Conservation (phyloP, 176 grass and related monocot genomes). For the Raddia guianensis region DNA sequence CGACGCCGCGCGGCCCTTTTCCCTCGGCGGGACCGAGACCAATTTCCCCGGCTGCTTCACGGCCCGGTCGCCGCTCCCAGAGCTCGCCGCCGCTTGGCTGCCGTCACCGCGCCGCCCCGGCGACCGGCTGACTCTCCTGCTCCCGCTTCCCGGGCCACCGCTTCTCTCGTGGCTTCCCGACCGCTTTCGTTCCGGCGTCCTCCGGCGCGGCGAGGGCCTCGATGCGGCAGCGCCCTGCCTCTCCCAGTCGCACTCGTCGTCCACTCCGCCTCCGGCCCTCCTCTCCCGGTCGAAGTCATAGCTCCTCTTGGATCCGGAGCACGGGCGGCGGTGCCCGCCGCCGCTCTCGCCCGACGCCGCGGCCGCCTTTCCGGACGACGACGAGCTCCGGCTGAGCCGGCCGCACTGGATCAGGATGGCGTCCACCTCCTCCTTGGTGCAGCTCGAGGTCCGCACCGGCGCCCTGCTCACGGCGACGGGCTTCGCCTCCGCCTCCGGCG, state of each 20-base stretch:
- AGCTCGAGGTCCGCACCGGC: conserved; percentile 72
- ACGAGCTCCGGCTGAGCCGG: conserved; percentile 91
- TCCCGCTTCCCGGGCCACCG: conserved; percentile 35
- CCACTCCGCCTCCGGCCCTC: conserved; percentile 48
- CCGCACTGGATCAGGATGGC: conserved; percentile 96
- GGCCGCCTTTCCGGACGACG: conserved; percentile 61
- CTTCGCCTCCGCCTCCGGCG: conserved; percentile 39
- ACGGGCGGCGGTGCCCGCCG: conserved; percentile 47
- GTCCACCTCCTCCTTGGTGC: conserved; percentile 87
- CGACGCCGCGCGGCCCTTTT: conserved; percentile 54
- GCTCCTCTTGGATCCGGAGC: conserved; percentile 84
- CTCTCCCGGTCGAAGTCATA: conserved; percentile 84
- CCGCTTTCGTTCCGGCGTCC: conserved; percentile 74
- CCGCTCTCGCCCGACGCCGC: conserved; percentile 41
- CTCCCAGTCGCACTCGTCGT: conserved; percentile 52
- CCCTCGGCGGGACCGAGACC: conserved; percentile 74
- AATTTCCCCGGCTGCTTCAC: conserved; percentile 65
- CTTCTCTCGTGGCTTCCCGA: conserved; percentile 71
- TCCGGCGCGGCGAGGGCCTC: conserved; percentile 70
- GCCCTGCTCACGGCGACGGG: conserved; percentile 34
- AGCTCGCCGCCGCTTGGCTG: not conserved
- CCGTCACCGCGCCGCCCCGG: conserved; percentile 54
- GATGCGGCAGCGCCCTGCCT: conserved; percentile 45
- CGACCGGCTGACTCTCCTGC: conserved; percentile 73
- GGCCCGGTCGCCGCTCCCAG: conserved; percentile 11